Percentiles rank a stretch among this genome's conserved stretches.
These are phyloP conservation scores for Albifimbria verrucaria DNA, from an alignment of 2,329 filamentous ascomycete genomes.

Conservation along the genomic window DNA sequence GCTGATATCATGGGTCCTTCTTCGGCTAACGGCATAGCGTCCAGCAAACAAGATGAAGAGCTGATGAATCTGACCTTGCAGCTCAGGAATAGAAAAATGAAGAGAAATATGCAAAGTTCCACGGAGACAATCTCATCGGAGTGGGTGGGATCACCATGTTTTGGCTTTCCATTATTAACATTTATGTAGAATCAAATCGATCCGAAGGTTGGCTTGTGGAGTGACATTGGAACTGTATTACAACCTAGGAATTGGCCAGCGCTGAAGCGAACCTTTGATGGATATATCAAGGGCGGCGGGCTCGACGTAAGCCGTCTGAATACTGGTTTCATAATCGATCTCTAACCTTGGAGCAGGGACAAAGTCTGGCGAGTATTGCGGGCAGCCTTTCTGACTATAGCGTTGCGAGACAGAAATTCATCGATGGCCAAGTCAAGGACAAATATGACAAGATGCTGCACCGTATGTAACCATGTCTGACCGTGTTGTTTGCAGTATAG, in stretches of 20 bases:
- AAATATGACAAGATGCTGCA: constrained; percentile 19
- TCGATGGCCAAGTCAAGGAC: constrained; percentile 12
- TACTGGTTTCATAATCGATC: not conserved
- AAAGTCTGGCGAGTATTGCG: constrained; percentile 4
- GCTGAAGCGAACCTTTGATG: constrained; percentile 2
- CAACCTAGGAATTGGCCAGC: constrained; percentile 4
- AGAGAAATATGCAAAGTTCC: constrained; percentile 4
- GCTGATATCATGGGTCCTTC: no score
- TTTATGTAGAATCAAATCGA: constrained; percentile 2
- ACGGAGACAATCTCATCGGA: constrained; percentile 7
- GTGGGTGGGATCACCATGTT: not conserved
- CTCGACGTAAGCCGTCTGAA: constrained; percentile 1
- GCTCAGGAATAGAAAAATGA: constrained; percentile 7
- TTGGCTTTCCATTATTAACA: not conserved
- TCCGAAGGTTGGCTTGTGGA: constrained; percentile 3
- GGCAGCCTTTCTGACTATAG: constrained; percentile 5
- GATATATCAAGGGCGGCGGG: constrained; percentile 3
- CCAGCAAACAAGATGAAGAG: constrained; percentile 6
- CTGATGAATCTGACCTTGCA: constrained; percentile 8
- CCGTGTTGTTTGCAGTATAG: no score
- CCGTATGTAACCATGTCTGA: no score
- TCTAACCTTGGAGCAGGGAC: not conserved
- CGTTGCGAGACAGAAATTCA: not conserved
- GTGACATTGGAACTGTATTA: constrained; percentile 3
- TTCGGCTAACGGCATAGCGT: no score